Percentiles rank a stretch among this genome's conserved stretches.
phyloP scores from a whole-genome alignment of 2,329 filamentous ascomycete genomes.

The Cryphonectria parasitica region DNA sequence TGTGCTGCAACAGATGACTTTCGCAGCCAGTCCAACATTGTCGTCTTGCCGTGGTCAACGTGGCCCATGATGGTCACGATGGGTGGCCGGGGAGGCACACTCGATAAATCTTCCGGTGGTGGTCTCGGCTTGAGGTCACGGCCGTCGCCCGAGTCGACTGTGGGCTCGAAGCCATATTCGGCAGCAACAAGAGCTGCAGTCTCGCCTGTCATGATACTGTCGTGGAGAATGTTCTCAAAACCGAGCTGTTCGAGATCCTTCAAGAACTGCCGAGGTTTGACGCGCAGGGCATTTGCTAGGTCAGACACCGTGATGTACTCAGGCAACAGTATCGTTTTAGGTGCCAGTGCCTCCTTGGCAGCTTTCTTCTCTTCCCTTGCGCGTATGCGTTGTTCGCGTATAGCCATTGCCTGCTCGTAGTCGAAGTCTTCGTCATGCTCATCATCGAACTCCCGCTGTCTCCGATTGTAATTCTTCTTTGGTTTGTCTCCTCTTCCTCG shows the following conservation, averaged over 20 bases:
- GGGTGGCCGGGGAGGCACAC: slow-evolving; percentile 76
- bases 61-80: slow-evolving; percentile 99
- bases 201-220: slow-evolving; percentile 88
- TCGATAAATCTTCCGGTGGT: slow-evolving; percentile 66
- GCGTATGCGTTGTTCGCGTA: slow-evolving; percentile 45
- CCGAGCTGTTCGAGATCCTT: slow-evolving; percentile 80
- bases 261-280: slow-evolving; percentile 73
- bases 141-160: slow-evolving; percentile 67
- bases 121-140: slow-evolving; percentile 76
- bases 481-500: slow-evolving; percentile 13
- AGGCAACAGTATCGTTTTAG: slow-evolving; percentile 73
- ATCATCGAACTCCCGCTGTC: slow-evolving; percentile 36
- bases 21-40: slow-evolving; percentile 88
- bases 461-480: slow-evolving; percentile 20
- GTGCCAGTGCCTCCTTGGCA: slow-evolving; percentile 46
- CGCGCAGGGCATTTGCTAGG: slow-evolving; percentile 73
- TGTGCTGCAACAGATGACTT: slow-evolving; percentile 89
- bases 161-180: slow-evolving; percentile 91
- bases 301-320: slow-evolving; percentile 91
- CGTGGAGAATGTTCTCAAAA: slow-evolving; percentile 81
- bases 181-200: slow-evolving; percentile 87
- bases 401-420: slow-evolving; percentile 43
- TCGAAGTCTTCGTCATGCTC: slow-evolving; percentile 44
- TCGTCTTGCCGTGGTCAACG: slow-evolving; percentile 98
- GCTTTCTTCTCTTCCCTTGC: slow-evolving; percentile 49